A percentile compares a stretch with the other conserved stretches of the same genome.
These are phyloP conservation scores for Colletotrichum agaves DNA, from an alignment of 2,329 filamentous ascomycete species.

Conservation along the genomic window DNA sequence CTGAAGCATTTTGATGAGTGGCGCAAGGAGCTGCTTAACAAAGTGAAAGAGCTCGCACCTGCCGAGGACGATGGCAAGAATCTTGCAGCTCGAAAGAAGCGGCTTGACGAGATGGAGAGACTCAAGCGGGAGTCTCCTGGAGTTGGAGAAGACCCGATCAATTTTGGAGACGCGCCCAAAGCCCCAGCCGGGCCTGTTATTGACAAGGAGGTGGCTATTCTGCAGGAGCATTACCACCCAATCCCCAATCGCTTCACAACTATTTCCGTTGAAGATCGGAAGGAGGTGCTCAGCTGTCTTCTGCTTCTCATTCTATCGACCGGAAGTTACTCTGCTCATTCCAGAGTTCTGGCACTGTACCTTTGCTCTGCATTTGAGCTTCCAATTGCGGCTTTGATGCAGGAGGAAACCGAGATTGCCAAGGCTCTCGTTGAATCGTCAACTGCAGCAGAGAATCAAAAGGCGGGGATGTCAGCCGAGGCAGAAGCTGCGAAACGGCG, in stretches of 20 bases:
- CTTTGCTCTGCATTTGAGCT: conserved; percentile 75
- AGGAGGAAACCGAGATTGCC: conserved; percentile 80
- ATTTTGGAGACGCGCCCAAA: conserved; percentile 48
- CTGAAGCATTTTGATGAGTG: conserved; percentile 81
- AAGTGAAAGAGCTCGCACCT: conserved; percentile 75
- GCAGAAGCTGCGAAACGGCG: conserved; percentile 79
- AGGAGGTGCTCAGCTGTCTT: conserved; percentile 74
- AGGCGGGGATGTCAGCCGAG: conserved; percentile 72
- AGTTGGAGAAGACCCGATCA: conserved; percentile 54
- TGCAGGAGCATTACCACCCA: conserved; percentile 65
- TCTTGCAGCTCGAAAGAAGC: conserved; percentile 57
- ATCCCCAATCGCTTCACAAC: conserved; percentile 65
- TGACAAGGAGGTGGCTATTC: conserved; percentile 52
- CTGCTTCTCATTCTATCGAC: conserved; percentile 77
- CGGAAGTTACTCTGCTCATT: conserved; percentile 80
- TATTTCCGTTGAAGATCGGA: conserved; percentile 67
- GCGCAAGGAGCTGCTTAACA: conserved; percentile 75
- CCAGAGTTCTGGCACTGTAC: conserved; percentile 74
- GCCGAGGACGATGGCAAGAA: conserved; percentile 60
- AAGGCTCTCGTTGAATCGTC: conserved; percentile 77
- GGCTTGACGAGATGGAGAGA: conserved; percentile 55
- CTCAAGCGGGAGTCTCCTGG: conserved; percentile 48
- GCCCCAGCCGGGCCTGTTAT: conserved; percentile 44
- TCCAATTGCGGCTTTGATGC: conserved; percentile 68
- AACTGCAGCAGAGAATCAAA: conserved; percentile 51